These are phyloP conservation scores for Xylariaceae sp. DNA, from an alignment of 2,329 filamentous ascomycete species.

Conservation along the genomic window DNA sequence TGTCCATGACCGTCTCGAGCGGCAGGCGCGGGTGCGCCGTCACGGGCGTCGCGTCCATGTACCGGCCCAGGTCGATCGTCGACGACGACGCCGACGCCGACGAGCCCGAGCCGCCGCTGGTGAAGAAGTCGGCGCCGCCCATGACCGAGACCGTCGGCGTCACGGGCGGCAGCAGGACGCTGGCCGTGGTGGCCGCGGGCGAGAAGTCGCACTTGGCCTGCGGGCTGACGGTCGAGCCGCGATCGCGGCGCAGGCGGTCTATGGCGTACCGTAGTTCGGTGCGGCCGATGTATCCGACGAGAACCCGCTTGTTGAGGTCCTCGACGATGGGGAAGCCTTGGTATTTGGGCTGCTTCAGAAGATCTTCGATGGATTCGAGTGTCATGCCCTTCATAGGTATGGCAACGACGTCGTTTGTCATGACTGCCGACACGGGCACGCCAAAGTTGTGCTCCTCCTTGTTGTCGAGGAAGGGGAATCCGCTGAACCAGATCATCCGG, in stretches of 20 bases:
- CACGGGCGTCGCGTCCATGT: slow-evolving; percentile 82
- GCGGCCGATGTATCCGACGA: slow-evolving; percentile 87
- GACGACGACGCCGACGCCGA: slow-evolving; percentile 35
- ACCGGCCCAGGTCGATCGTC: slow-evolving; percentile 72
- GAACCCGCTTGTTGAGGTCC: slow-evolving; percentile 57
- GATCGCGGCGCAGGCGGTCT: slow-evolving; percentile 65
- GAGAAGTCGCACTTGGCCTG: slow-evolving; percentile 69
- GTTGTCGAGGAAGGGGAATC: slow-evolving; percentile 92
- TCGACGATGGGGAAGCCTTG: slow-evolving; percentile 93
- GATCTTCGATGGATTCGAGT: slow-evolving; percentile 66
- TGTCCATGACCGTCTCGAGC: slow-evolving; percentile 94
- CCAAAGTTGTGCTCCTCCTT: slow-evolving; percentile 98
- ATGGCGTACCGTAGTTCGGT: slow-evolving; percentile 90
- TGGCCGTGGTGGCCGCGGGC: slow-evolving; percentile 30
- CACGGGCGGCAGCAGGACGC: slow-evolving; percentile 24
- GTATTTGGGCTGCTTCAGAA: slow-evolving; percentile 72
- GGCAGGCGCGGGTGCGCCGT: slow-evolving; percentile 86
- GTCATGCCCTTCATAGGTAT: slow-evolving; percentile 69
- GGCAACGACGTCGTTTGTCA: slow-evolving; percentile 69
- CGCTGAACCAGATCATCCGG: slow-evolving; percentile 98
- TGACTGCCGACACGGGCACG: slow-evolving; percentile 83
- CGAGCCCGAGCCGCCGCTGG: slow-evolving; percentile 26
- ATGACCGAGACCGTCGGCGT: slow-evolving; percentile 46
- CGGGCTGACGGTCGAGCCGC: slow-evolving; percentile 48
- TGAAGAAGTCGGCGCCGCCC: slow-evolving; percentile 50